Evolutionary conservation across 2,329 filamentous ascomycete genomes (phyloP), one percentile per base, ranked within the genome.

Genomic region (Phoma sp.): DNA sequence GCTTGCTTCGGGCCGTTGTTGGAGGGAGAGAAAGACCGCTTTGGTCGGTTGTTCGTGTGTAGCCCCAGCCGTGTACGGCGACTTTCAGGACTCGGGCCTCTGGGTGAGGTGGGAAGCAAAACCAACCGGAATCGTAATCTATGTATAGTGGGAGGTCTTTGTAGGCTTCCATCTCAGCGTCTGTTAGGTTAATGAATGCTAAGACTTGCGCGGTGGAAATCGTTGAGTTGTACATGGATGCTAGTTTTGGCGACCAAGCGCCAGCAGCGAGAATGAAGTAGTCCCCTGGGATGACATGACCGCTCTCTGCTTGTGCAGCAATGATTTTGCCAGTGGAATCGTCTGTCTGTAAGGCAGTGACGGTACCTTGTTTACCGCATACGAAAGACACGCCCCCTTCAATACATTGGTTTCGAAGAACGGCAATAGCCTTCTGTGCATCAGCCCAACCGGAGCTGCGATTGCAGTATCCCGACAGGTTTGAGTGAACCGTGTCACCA

Each of bases 21-120:
- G 77, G 2, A 55, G 14, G 47, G 43, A 30, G 64, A 60, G 0
- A 56, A 20, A 38, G 21, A 20, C 15, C 34, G 58, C 60, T 20
- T 10, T 29, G 26, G 15, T 23, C 14, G 32, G 32, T 17, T 12
- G 21, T 52, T 47, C 58, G 33, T 48, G 69, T 3, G 68, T 91
- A 91, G 20, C 89, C 89, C 66, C 85, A 89, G 7, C 82, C 82
- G 76, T 92, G 89, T 1, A 87, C 81, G 5, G 87, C 88, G 53
- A 90, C 78, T 74, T 92, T 92, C 61, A 92, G 81, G n/a, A 86
- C 54, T 23, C 81, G 75, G 2, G 77, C 73, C 6, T 78, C 76
- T 0, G 76, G 74, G 0, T 75, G 78, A 0, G 83, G 82, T 14
- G 83, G 83, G 53, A 85, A 84, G 43, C 80, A 77, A 61, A 85